A percentile compares a stretch with the other conserved stretches of the same genome.
phyloP scores from a whole-genome alignment of 2,329 filamentous ascomycete species.

The Ophiosphaerella narmari region DNA sequence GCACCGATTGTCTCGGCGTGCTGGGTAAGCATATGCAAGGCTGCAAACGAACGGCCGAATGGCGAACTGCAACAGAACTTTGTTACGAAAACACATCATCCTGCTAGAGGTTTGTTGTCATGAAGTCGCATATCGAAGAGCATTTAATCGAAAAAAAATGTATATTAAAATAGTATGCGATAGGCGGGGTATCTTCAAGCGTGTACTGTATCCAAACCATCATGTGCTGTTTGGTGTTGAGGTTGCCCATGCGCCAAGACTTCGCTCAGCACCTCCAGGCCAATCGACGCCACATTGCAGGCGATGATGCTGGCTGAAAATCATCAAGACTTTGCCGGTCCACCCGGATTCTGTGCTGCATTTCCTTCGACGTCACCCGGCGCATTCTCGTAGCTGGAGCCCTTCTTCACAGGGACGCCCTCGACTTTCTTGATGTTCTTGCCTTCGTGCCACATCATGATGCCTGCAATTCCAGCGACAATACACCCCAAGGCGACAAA shows the following conservation, averaged over 20 bases:
- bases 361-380: conserved; percentile 29
- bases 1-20: conserved; percentile 32
- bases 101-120: too few species aligned
- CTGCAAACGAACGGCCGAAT: conserved; percentile 13
- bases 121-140: not conserved
- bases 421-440: conserved; percentile 50
- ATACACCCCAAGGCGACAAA: conserved; percentile 77
- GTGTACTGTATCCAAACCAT: not conserved
- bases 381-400: conserved; percentile 16
- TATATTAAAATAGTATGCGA: conserved; percentile 2
- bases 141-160: not conserved
- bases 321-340: conserved; percentile 29
- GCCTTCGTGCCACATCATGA: conserved; percentile 73
- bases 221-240: conserved; percentile 1
- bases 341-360: conserved; percentile 17
- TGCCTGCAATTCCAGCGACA: conserved; percentile 69
- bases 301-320: conserved; percentile 18
- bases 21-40: conserved; percentile 16
- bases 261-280: not conserved
- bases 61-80: conserved; percentile 6
- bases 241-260: conserved; percentile 2
- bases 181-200: conserved; percentile 3
- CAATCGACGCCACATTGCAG: conserved; percentile 10
- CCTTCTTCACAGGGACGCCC: conserved; percentile 39
- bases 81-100: too few species aligned